Conservation (phyloP, 2,329 filamentous ascomycete genomes). For the Stagonosporopsis cucurbitacearum region DNA sequence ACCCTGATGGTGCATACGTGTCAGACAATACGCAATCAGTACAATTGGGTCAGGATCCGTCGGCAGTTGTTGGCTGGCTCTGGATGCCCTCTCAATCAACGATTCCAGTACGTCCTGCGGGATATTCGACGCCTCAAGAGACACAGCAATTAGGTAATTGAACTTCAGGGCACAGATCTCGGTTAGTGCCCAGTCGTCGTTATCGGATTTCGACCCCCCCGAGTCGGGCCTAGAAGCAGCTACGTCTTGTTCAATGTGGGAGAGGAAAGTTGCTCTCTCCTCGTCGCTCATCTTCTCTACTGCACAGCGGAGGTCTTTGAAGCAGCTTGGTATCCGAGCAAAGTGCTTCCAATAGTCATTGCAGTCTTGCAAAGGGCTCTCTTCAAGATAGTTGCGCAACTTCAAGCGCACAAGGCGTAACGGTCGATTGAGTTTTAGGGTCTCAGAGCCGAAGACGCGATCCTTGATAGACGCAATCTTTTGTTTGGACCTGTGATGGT, state of each 20-base stretch:
- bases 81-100: conserved; percentile 28
- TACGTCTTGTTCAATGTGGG: conserved; percentile 19
- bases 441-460: conserved; percentile 20
- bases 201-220: conserved; percentile 3
- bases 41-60: conserved; percentile 25
- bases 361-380: conserved; percentile 23
- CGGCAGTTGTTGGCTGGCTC: conserved; percentile 23
- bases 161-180: conserved; percentile 36
- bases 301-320: conserved; percentile 36
- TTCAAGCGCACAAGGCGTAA: conserved; percentile 24
- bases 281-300: conserved; percentile 24
- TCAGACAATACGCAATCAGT: conserved; percentile 33
- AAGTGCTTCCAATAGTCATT: conserved; percentile 34
- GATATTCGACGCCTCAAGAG: conserved; percentile 8
- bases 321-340: conserved; percentile 32
- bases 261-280: conserved; percentile 25
- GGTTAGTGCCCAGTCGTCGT: conserved; percentile 24
- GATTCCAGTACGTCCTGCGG: conserved; percentile 16
- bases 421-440: conserved; percentile 23
- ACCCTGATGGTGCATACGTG: conserved; percentile 27
- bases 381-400: conserved; percentile 17
- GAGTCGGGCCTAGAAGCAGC: not conserved
- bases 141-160: conserved; percentile 35
- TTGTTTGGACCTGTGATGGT: conserved; percentile 5
- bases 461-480: conserved; percentile 18